Evolutionary conservation across 1,139 yeast genomes (phyloP).

Genomic region (Yamadazyma diddensiae): DNA sequence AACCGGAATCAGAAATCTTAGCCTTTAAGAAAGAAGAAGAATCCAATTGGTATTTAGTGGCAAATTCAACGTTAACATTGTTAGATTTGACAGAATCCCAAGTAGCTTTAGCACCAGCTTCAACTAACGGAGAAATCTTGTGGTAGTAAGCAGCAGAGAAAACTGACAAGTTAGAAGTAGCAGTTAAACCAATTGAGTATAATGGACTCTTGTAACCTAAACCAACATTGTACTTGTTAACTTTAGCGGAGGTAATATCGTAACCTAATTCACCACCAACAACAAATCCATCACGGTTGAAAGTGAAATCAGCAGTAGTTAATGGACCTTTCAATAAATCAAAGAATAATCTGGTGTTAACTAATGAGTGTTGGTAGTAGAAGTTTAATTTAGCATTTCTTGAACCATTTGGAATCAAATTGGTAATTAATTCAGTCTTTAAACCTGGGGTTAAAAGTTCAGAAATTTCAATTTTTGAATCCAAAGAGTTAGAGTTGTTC

Average conservation of each 20-base stretch:
- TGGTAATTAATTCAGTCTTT: conserved; percentile 87
- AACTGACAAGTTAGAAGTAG: conserved; percentile 85
- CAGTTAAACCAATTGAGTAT: conserved; percentile 85
- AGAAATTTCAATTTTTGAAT: conserved; percentile 89
- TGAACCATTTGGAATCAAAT: conserved; percentile 83
- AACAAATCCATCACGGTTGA: conserved; percentile 95
- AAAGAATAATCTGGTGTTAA: conserved; percentile 92
- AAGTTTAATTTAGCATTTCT: conserved; percentile 90
- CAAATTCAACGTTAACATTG: conserved; percentile 80
- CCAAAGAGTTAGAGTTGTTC: conserved; percentile 90
- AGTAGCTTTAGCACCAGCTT: conserved; percentile 97
- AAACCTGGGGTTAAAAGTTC: conserved; percentile 95
- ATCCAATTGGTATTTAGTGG: conserved; percentile 92
- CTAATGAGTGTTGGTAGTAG: conserved; percentile 88
- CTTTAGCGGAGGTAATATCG: conserved; percentile 89
- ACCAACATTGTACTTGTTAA: conserved; percentile 93
- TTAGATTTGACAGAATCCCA: conserved; percentile 83
- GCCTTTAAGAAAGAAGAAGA: conserved; percentile 88
- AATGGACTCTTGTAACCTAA: conserved; percentile 88
- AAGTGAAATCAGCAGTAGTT: conserved; percentile 91
- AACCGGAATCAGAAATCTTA: conserved; percentile 95
- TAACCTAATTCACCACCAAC: conserved; percentile 98
- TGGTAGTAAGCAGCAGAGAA: conserved; percentile 98
- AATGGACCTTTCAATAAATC: conserved; percentile 95
- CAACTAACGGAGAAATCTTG: conserved; percentile 85